A percentile compares a stretch with the other conserved stretches of the same genome.
Evolutionary conservation across 768 basidiomycete species (phyloP).

Genomic region (Boletus vermiculosoides): DNA sequence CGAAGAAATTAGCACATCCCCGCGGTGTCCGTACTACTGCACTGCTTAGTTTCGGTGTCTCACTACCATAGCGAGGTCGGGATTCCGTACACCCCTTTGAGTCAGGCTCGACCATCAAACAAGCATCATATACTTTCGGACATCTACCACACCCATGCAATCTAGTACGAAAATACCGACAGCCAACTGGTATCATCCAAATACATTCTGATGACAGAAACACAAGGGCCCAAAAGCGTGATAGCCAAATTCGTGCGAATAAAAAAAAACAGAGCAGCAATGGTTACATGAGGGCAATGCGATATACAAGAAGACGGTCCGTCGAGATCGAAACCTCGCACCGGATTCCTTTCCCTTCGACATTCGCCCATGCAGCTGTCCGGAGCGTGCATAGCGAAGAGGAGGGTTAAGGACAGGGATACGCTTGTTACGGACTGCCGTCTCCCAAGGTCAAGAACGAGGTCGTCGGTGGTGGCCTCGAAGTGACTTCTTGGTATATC

Average conservation of each 20-base stretch:
- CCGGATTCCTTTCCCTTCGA: background rate
- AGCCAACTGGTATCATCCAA: constrained; percentile 6
- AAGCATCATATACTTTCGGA: background rate
- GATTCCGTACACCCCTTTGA: no score
- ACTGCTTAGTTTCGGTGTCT: no score
- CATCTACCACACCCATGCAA: background rate
- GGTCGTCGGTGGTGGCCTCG: constrained; percentile 10
- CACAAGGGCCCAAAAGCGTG: background rate
- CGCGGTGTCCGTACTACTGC: no score
- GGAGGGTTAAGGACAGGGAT: background rate
- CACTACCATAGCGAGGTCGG: no score
- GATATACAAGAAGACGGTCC: background rate
- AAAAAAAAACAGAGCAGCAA: background rate
- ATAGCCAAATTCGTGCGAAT: background rate
- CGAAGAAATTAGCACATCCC: no score
- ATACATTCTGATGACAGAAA: background rate
- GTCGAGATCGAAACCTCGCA: background rate
- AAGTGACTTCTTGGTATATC: constrained; percentile 53
- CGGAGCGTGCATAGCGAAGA: background rate
- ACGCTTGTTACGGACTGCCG: constrained; percentile 5
- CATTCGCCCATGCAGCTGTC: background rate
- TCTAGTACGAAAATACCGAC: background rate
- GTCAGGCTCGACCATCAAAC: no score
- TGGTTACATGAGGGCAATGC: background rate
- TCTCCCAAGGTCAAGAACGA: constrained; percentile 20